Base-by-base conservation (phyloP, 1,139 yeast species). In the Blastobotrys aristatus region DNA sequence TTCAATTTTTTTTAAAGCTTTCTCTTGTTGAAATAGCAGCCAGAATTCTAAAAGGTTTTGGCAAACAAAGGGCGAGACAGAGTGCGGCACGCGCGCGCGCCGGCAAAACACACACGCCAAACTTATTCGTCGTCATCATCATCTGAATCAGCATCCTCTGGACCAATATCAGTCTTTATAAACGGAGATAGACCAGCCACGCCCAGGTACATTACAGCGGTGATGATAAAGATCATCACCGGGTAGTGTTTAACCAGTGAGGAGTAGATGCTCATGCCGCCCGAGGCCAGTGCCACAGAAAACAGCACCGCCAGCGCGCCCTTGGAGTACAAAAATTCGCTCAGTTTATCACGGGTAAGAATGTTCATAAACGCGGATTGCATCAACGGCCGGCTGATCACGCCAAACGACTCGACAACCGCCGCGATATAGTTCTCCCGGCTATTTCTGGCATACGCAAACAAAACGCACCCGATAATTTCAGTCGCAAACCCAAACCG, bases 361-460 rank as follows among this genome's bases (percentile, higher is more conserved):
- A 42, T 35, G 27, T 42, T 42, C 46, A 42, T 16, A 42, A 42
- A 42, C 17, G 40, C 40, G 11, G 46, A 34, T 27, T 26, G 34
- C 18, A 42, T 21, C 2, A 22, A 16, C 27, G 46, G 46, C 20
- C 34, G 14, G 27, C 32, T 2, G 17, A 34, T 34, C 18, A 22
- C 27, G 13, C 40, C 40, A 20, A 42, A 20, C 18, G 46, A 42
- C 24, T 42, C 40, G 2, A 42, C 40, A 16, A 35, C 11, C 20
- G 16, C 40, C 2, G 46, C 46, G n/a, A 35, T 20, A 18, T 26
- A 26, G 21, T 42, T 42, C 20, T 42, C 20, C 2, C 20, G 10
- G 7, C 34, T 5, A 4, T 18, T 27, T 29, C 20, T 17, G 17
- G 46, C 46, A 11, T 2, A 22, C 18, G 46, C 40, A 35, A 18